Evolutionary conservation across 169 alveolate species (phyloP).

Genomic region (Eimeria maxima): DNA sequence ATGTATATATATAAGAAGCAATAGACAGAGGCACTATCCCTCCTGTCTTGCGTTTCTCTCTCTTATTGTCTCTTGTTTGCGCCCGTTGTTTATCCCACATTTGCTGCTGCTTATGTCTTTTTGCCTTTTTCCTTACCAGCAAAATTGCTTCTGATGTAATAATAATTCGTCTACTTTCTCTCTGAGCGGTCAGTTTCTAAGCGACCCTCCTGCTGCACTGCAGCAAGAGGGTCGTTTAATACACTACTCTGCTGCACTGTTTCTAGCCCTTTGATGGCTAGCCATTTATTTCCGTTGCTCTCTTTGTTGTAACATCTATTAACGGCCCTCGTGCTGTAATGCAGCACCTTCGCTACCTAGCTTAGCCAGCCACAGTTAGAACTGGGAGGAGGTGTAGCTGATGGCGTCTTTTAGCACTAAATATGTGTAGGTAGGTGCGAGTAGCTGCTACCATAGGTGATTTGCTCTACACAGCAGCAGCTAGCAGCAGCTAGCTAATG

Average conservation of each 20-base stretch:
- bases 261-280: no score
- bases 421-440: background rate
- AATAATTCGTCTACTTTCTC: background rate
- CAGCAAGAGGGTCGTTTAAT: no score
- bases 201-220: no score
- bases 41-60: no score
- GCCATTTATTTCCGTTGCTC: no score
- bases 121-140: background rate
- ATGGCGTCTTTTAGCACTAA: background rate
- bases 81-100: no score
- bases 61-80: no score
- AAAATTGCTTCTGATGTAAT: no score
- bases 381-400: background rate
- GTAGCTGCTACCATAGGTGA: background rate
- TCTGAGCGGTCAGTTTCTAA: no score
- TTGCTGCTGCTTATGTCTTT: background rate
- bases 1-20: no score
- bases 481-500: constrained; percentile 23
- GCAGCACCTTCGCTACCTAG: background rate
- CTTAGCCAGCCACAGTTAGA: constrained; percentile 33
- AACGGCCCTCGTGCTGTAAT: background rate
- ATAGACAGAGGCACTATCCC: no score
- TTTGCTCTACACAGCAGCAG: background rate
- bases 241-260: no score
- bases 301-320: background rate